Evolutionary conservation across 2,329 filamentous ascomycete genomes (phyloP), one percentile per base, ranked within the genome.

Genomic region (Aspergillus neoniger): DNA sequence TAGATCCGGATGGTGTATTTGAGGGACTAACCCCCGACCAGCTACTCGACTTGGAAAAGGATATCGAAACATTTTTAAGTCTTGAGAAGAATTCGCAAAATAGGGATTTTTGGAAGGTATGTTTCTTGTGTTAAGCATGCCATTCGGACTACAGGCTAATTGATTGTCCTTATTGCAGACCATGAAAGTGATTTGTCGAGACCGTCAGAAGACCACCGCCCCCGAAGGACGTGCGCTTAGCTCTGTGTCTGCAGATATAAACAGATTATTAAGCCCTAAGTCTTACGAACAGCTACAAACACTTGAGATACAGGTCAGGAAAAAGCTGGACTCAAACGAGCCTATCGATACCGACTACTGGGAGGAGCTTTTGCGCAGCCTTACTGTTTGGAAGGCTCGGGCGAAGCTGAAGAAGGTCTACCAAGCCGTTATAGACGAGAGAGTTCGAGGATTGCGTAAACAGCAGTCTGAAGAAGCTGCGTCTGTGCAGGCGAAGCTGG

Each of bases 261-360:
- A 98, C 76, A 88, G 88, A 71, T 87, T 99, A 36, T 82, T 99
- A 10, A 85, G 86, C 3, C 91, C 92, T 8, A 99, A 99, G 79
- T 86, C 88, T 15, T 88, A 91, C 69, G 89, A 92, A 69, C 91
- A 98, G 75, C 82, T 99, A n/a, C 89, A 93, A 72, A 85, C 85
- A 17, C 82, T 99, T 52, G 94, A 99, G 77, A 86, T 83, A 65
- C 93, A 98, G 79, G 95, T 99, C 75, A 88, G 87, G 73, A 82
- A 83, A 15, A 99, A 99, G 79, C 81, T 99, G 51, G 84, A 88
- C 55, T 96, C 92, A 7, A 89, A 96, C 72, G 93, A 97, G 72
- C 88, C 91, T 9, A 94, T 99, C 66, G 95, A 99, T 76, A 92
- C 91, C 2, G 95, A 99, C 77, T 99, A 98, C 75, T 99, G 95